These are phyloP conservation scores for Coniferiporia weirii DNA, from an alignment of 1,284 basidiomycete species.

Conservation along the genomic window DNA sequence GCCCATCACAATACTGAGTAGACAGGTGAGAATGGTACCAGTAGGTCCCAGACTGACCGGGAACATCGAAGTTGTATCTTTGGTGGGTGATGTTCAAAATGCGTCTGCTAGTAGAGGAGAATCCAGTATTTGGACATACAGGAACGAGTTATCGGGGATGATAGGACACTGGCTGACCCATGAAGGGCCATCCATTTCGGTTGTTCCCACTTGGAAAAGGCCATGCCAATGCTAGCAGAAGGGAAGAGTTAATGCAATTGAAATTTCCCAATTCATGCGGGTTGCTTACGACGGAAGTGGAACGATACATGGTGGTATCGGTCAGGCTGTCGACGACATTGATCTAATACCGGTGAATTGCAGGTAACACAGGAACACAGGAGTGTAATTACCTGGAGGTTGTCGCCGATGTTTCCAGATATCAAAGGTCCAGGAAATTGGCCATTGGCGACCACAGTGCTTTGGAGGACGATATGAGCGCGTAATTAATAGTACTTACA, in stretches of 20 bases:
- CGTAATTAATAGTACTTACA: not conserved
- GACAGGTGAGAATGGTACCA: constrained; percentile 38
- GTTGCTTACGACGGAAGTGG: constrained; percentile 26
- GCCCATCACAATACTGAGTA: constrained; percentile 30
- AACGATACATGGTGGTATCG: constrained; percentile 21
- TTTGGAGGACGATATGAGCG: constrained; percentile 4
- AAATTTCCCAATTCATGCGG: not conserved
- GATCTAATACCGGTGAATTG: not conserved
- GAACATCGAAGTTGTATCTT: constrained; percentile 30
- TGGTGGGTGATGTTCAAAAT: constrained; percentile 13
- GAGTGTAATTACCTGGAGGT: constrained; percentile 14
- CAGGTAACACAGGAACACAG: not conserved
- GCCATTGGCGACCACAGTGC: constrained; percentile 21
- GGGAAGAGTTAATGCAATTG: not conserved
- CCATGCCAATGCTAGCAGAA: constrained; percentile 35
- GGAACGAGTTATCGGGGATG: constrained; percentile 38
- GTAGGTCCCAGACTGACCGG: constrained; percentile 35
- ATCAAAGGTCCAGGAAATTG: constrained; percentile 22
- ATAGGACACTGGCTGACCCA: constrained; percentile 50
- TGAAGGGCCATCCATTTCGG: constrained; percentile 31
- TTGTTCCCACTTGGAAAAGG: constrained; percentile 29
- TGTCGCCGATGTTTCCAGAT: constrained; percentile 21
- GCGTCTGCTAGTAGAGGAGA: not conserved
- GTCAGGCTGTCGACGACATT: constrained; percentile 18
- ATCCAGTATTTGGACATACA: constrained; percentile 24